These are phyloP conservation scores for Xanthoconium stramineum DNA, from an alignment of 768 basidiomycete species.

Conservation along the genomic window DNA sequence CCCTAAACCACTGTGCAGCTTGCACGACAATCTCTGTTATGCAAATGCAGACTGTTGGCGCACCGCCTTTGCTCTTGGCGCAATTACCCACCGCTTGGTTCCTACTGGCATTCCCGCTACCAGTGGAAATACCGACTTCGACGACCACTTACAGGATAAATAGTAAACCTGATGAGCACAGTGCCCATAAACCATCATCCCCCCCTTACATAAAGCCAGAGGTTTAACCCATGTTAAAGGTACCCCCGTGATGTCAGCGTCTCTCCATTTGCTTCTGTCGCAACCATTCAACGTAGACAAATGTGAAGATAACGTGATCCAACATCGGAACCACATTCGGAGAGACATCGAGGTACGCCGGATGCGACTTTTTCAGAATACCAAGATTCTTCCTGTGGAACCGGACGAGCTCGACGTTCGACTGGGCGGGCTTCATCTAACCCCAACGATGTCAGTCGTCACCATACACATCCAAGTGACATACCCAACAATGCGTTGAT, in stretches of 20 bases:
- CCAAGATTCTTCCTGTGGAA: conserved; percentile 25
- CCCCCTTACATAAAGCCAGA: no score
- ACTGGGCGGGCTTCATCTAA: conserved; percentile 20
- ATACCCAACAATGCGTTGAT: conserved; percentile 24
- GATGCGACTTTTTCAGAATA: conserved; percentile 15
- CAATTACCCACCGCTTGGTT: no score
- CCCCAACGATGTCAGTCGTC: neutral
- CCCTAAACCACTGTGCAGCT: no score
- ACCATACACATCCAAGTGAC: neutral
- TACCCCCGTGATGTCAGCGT: neutral
- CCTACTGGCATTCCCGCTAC: no score
- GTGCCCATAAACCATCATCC: no score
- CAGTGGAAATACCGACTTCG: no score
- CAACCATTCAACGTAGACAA: conserved; percentile 21
- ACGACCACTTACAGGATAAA: no score
- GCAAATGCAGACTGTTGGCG: neutral
- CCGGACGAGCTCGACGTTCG: conserved; percentile 19
- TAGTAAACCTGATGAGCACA: no score
- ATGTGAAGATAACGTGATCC: conserved; percentile 29
- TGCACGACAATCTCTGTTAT: no score
- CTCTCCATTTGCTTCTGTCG: conserved; percentile 5
- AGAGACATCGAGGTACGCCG: conserved; percentile 24
- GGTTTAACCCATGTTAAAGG: no score
- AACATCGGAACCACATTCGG: conserved; percentile 14
- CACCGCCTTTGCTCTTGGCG: neutral